Conservation (phyloP, 306 rosid species). For the Cucurbita moschata region DNA sequence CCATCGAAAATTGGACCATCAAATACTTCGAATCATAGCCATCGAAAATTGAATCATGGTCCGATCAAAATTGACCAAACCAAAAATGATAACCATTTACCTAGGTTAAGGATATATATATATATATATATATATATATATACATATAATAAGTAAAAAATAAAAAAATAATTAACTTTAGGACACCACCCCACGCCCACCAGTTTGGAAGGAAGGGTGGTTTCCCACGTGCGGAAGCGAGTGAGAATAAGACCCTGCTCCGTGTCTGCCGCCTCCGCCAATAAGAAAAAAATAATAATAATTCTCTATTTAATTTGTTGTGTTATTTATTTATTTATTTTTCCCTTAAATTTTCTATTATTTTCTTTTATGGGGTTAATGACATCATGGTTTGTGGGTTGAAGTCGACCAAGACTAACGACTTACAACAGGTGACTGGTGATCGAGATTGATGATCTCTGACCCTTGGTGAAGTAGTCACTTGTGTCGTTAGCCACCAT, state of each 20-base stretch:
- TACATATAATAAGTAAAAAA: background rate
- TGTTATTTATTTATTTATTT: too few relatives aligned
- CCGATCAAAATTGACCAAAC: background rate
- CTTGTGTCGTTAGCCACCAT: too few relatives aligned
- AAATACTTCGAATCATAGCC: background rate
- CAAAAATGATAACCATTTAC: background rate
- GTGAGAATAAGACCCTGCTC: background rate
- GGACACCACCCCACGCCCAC: background rate
- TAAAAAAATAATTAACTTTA: background rate
- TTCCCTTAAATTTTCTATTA: too few relatives aligned
- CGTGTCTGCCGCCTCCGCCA: background rate
- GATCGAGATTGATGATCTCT: too few relatives aligned
- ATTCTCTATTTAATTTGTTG: too few relatives aligned
- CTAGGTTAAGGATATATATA: background rate
- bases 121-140: background rate
- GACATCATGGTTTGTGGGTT: too few relatives aligned
- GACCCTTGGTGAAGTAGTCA: too few relatives aligned
- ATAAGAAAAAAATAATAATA: too few relatives aligned
- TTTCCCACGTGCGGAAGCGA: background rate
- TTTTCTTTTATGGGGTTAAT: too few relatives aligned
- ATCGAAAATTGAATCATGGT: background rate
- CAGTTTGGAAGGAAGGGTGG: background rate
- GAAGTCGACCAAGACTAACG: too few relatives aligned
- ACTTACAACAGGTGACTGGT: too few relatives aligned
- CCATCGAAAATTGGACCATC: background rate